These are phyloP conservation scores for Allantophomopsis lycopodina DNA, from an alignment of 2,329 filamentous ascomycete species.

Conservation along the genomic window DNA sequence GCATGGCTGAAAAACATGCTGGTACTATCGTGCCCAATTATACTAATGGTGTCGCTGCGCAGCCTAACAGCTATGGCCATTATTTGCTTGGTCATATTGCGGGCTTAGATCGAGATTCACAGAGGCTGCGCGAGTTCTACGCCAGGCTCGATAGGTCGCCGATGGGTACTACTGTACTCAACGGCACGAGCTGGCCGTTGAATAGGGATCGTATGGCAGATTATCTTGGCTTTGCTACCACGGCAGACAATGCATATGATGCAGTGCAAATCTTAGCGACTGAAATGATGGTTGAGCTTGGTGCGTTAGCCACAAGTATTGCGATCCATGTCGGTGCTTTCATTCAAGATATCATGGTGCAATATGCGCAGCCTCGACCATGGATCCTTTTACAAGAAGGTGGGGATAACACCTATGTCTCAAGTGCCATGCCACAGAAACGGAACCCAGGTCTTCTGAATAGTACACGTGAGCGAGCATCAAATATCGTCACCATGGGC, in stretches of 20 bases:
- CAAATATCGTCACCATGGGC: neutral
- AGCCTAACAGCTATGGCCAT: constrained; percentile 2
- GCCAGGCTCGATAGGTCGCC: neutral
- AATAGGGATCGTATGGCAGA: constrained; percentile 1
- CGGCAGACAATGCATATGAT: constrained; percentile 2
- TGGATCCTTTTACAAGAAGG: constrained; percentile 1
- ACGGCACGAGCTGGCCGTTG: constrained; percentile 1
- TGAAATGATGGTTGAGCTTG: constrained; percentile 1
- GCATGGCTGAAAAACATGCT: constrained; percentile 1
- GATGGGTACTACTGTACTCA: constrained; percentile 1
- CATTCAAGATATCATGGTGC: constrained; percentile 1
- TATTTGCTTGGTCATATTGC: constrained; percentile 1
- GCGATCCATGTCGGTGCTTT: neutral
- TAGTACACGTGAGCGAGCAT: neutral
- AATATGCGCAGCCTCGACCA: constrained; percentile 1
- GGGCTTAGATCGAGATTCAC: constrained; percentile 2
- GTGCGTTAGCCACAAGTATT: neutral
- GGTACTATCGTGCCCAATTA: constrained; percentile 2
- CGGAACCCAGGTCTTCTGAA: constrained; percentile 2
- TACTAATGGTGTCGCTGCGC: constrained; percentile 2
- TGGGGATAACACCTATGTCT: constrained; percentile 1
- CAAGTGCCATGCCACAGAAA: constrained; percentile 3
- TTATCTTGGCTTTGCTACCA: constrained; percentile 1
- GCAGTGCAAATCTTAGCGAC: constrained; percentile 1
- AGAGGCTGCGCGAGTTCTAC: constrained; percentile 1